Percentiles rank a stretch among this genome's conserved stretches.
phyloP scores from a whole-genome alignment of 768 basidiomycete genomes.

The Sporobolomyces phaffii region DNA sequence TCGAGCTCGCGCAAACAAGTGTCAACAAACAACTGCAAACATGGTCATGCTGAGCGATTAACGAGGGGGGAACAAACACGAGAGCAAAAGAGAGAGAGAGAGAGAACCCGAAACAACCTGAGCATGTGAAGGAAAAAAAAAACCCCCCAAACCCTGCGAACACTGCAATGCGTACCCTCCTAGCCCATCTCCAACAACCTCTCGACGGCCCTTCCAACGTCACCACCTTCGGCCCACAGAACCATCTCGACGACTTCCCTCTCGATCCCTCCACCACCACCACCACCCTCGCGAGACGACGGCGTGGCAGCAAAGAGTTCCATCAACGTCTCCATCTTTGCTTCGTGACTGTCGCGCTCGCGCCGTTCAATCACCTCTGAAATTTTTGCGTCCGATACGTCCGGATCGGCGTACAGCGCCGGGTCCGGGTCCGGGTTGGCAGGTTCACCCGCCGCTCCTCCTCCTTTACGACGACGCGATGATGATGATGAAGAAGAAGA shows the following conservation, averaged over 20 bases:
- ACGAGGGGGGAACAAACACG: too few relatives aligned
- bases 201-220: constrained; percentile 5
- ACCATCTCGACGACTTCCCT: constrained; percentile 80
- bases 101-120: too few relatives aligned
- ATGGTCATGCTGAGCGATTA: too few relatives aligned
- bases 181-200: constrained; percentile 7
- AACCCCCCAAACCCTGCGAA: too few relatives aligned
- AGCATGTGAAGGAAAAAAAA: too few relatives aligned
- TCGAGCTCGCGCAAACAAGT: too few relatives aligned
- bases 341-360: constrained; percentile 9
- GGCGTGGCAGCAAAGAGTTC: constrained; percentile 4
- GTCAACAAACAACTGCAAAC: too few relatives aligned
- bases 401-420: constrained; percentile 9
- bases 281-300: constrained; percentile 49
- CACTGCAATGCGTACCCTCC: too few relatives aligned
- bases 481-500: too few relatives aligned
- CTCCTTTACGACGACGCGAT: too few relatives aligned
- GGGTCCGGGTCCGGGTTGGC: neutral
- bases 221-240: neutral
- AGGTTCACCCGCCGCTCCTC: too few relatives aligned
- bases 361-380: constrained; percentile 26
- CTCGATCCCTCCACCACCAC: constrained; percentile 66
- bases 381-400: constrained; percentile 9
- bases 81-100: too few relatives aligned
- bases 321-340: constrained; percentile 13